phyloP scores from a whole-genome alignment of 1,284 basidiomycete genomes.

The Meira miltonrushii region DNA sequence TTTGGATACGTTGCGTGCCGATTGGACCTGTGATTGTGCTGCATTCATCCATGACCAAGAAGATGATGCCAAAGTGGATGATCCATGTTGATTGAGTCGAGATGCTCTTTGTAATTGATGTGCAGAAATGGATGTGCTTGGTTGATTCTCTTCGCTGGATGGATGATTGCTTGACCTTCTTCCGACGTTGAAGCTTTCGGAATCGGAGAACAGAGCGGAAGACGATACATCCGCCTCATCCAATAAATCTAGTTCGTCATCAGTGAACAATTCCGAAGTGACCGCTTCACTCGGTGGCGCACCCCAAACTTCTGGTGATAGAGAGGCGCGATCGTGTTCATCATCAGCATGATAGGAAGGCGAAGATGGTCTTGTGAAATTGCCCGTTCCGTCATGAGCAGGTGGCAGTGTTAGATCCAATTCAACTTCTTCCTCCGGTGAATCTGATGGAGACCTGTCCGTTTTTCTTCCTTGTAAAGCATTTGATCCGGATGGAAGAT shows the following conservation, averaged over 20 bases:
- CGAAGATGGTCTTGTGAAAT: slow-evolving; percentile 1
- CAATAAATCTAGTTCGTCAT: background rate
- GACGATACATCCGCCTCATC: slow-evolving; percentile 1
- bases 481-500: background rate
- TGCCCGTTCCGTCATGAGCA: slow-evolving; percentile 1
- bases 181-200: background rate
- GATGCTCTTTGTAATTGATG: background rate
- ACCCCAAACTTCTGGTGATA: background rate
- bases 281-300: background rate
- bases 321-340: slow-evolving; percentile 2
- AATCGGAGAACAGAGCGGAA: background rate
- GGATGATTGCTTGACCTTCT: background rate
- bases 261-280: background rate
- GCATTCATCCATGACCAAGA: slow-evolving; percentile 3
- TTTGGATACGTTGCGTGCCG: background rate
- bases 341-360: slow-evolving; percentile 9
- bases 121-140: too few relatives aligned
- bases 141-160: background rate
- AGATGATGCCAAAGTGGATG: background rate
- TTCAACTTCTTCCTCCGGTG: slow-evolving; percentile 1
- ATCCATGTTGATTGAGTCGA: background rate
- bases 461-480: background rate
- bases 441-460: background rate
- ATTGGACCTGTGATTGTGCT: background rate
- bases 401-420: background rate